phyloP scores from a whole-genome alignment of 2,329 filamentous ascomycete species.

The Verticillium longisporum region DNA sequence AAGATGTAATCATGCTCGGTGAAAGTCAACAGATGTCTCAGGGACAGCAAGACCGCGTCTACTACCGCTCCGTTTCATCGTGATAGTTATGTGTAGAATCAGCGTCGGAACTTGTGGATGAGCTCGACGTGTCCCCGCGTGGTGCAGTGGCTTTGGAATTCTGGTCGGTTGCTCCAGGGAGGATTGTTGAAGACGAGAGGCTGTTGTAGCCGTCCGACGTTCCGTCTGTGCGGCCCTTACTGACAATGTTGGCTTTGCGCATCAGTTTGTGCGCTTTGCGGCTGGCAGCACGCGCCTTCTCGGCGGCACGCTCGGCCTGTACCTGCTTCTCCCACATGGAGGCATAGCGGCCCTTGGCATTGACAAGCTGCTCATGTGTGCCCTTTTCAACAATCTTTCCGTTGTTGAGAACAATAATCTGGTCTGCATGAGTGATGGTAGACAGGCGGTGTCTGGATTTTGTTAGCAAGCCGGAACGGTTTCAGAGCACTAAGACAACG shows the following conservation, averaged over 20 bases:
- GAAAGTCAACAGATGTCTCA: not conserved
- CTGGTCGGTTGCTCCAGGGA: slow-evolving; percentile 25
- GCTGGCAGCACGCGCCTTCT: slow-evolving; percentile 43
- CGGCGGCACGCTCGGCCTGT: slow-evolving; percentile 63
- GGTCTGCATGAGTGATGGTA: slow-evolving; percentile 78
- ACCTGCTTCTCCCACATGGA: slow-evolving; percentile 90
- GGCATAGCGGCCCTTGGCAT: slow-evolving; percentile 64
- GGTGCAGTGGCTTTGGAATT: slow-evolving; percentile 21
- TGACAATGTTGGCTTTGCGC: slow-evolving; percentile 42
- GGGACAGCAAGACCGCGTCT: not conserved
- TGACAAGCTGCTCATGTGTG: slow-evolving; percentile 70
- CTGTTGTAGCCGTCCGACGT: slow-evolving; percentile 39
- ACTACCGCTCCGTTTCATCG: slow-evolving; percentile 8
- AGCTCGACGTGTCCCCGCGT: slow-evolving; percentile 22
- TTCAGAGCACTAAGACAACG: slow-evolving; percentile 24
- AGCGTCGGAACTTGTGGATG: slow-evolving; percentile 23
- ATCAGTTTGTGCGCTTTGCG: slow-evolving; percentile 35
- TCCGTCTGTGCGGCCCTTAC: slow-evolving; percentile 30
- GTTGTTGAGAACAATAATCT: slow-evolving; percentile 71
- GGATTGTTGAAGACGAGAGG: slow-evolving; percentile 35
- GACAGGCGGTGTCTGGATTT: slow-evolving; percentile 64
- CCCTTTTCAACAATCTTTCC: slow-evolving; percentile 74
- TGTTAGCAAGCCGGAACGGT: slow-evolving; percentile 16
- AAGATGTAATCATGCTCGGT: not conserved
- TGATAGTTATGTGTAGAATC: slow-evolving; percentile 21